phyloP scores from a whole-genome alignment of 2,329 filamentous ascomycete genomes.

The Diaporthe vaccinii region DNA sequence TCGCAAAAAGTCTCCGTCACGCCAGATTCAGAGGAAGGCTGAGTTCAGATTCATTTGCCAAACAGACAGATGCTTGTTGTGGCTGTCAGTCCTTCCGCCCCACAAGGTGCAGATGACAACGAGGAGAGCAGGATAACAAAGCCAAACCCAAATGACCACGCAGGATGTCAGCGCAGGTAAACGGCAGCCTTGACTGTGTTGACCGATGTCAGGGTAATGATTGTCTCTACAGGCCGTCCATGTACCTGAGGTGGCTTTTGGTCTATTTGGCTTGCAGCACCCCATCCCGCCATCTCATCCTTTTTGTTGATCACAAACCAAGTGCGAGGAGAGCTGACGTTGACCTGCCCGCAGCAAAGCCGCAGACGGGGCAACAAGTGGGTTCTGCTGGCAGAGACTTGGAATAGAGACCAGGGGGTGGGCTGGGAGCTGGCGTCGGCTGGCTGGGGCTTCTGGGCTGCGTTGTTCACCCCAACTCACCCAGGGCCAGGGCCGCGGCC shows the following conservation, averaged over 20 bases:
- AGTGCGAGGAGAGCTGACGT: conserved; percentile 19
- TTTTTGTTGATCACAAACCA: conserved; percentile 14
- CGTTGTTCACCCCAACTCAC: conserved; percentile 13
- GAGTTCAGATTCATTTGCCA: conserved; percentile 21
- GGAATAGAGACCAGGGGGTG: not conserved
- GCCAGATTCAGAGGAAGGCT: conserved; percentile 20
- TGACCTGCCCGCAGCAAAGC: conserved; percentile 25
- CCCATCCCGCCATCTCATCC: not conserved
- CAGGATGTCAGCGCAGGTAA: not conserved
- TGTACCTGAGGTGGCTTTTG: not conserved
- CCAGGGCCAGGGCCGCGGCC: conserved; percentile 1
- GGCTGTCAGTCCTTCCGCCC: conserved; percentile 1
- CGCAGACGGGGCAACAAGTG: conserved; percentile 27
- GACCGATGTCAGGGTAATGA: not conserved
- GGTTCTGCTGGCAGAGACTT: conserved; percentile 18
- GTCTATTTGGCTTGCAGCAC: not conserved
- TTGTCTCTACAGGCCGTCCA: not conserved
- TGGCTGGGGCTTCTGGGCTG: conserved; percentile 3
- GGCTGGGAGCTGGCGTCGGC: not conserved
- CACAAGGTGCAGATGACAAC: conserved; percentile 25
- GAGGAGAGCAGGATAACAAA: not conserved
- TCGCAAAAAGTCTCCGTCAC: not conserved
- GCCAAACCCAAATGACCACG: not conserved
- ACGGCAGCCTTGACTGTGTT: not conserved
- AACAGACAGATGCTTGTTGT: not conserved